phyloP scores from a whole-genome alignment of 345 rosid species.

The Xanthoceras sorbifolium region DNA sequence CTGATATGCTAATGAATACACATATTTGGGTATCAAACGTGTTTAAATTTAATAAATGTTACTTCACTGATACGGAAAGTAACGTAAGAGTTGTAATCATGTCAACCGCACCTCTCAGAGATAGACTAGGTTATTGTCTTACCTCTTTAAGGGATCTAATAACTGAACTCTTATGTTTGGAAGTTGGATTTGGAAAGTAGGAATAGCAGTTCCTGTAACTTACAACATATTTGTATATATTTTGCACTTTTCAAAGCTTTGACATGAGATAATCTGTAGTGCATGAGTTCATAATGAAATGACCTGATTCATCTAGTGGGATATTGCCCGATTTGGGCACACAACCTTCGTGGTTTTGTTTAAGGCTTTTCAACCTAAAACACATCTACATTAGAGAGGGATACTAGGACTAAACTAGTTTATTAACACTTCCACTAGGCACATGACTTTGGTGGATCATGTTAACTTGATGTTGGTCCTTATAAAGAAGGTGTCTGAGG shows the following conservation, averaged over 20 bases:
- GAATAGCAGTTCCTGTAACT: background rate
- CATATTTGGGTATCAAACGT: background rate
- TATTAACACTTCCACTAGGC: background rate
- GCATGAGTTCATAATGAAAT: background rate
- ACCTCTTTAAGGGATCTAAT: background rate
- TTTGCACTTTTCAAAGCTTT: background rate
- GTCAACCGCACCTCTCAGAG: background rate
- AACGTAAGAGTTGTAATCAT: background rate
- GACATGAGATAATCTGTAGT: conserved; percentile 6
- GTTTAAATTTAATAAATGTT: background rate
- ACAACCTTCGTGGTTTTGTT: background rate
- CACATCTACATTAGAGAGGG: background rate
- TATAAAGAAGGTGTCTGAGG: background rate
- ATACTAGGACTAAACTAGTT: background rate
- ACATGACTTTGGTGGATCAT: background rate
- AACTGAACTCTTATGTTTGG: background rate
- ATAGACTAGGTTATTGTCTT: background rate
- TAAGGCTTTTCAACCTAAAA: background rate
- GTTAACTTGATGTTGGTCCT: background rate
- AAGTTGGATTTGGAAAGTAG: background rate
- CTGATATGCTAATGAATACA: background rate
- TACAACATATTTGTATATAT: background rate
- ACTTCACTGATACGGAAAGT: background rate
- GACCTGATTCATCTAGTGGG: background rate
- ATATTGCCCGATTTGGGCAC: background rate